Evolutionary conservation across 148 eudicot species (phyloP).

Genomic region (Pharnaceum exiguum): DNA sequence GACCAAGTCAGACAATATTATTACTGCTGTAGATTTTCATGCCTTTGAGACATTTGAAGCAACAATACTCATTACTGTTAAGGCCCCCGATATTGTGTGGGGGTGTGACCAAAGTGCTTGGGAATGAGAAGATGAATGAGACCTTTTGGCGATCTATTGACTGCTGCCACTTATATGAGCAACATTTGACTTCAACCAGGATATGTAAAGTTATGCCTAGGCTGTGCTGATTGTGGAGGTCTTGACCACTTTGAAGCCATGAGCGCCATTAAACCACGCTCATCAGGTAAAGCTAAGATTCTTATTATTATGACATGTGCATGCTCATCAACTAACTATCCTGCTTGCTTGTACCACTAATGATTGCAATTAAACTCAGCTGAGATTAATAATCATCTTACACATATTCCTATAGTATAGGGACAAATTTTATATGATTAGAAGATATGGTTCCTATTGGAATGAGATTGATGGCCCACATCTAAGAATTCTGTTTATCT

Average conservation of each 20-base stretch:
- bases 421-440: constrained; percentile 25
- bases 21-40: constrained; percentile 13
- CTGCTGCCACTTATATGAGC: neutral
- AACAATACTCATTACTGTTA: constrained; percentile 22
- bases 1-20: constrained; percentile 11
- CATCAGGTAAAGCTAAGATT: constrained; percentile 26
- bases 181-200: neutral
- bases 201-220: neutral
- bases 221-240: constrained; percentile 2
- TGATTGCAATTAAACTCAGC: constrained; percentile 20
- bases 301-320: constrained; percentile 27
- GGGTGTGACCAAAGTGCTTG: constrained; percentile 11
- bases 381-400: constrained; percentile 10
- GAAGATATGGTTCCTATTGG: constrained; percentile 25
- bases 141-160: neutral
- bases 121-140: constrained; percentile 3
- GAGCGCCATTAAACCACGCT: constrained; percentile 18
- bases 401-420: constrained; percentile 20
- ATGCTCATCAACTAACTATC: constrained; percentile 19
- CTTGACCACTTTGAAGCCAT: constrained; percentile 12
- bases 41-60: constrained; percentile 4
- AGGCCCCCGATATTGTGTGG: constrained; percentile 6
- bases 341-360: constrained; percentile 16
- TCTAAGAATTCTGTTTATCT: constrained; percentile 25
- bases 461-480: constrained; percentile 30